Evolutionary conservation across 805 yeast genomes (phyloP), one percentile per base, ranked within the genome.

Genomic region (Metschnikowia shivogae): DNA sequence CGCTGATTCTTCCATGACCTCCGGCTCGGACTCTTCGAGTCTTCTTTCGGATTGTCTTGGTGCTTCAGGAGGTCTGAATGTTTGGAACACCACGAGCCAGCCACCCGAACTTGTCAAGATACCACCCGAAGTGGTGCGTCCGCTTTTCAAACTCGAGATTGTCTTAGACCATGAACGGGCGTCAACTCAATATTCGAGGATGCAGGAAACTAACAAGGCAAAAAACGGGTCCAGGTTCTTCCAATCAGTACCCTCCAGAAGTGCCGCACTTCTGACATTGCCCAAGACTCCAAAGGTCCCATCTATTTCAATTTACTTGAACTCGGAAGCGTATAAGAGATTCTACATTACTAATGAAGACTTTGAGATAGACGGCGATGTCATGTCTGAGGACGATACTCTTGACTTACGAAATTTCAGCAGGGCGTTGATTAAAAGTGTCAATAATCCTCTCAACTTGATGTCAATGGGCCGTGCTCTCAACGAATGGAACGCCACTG

Each of bases 401-500:
- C 35, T 43, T 12, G 53, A 52, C 22, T 26, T 46, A 35, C 31
- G 33, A 6, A 3, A n/a, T 5, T 50, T 48, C 24, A 36, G 40
- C 35, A 8, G 30, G 12, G 40, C 32, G 1, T 17, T 48, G 14
- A 14, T 30, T 7, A 9, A 30, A 17, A 24, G 9, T 34, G 34
- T 45, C 22, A 22, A n/a, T 11, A 34, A 27, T 6, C 45, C 43
- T 8, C 34, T 43, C n/a, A 44, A 43, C 6, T 40, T 46, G 28
- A 20, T 34, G 12, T 35, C 44, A 4, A 54, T 76, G 29, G 83
- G 82, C 9, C 71, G 72, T 44, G 65, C 78, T 7, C 54, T 80
- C 42, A 76, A 73, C 53, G 86, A 80, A 52, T 76, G 81, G 74
- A 72, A 74, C 45, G 28, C 46, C 3, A 59, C 68, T 34, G 74